Evolutionary conservation across 805 yeast genomes (phyloP).

Genomic region (Blastobotrys chiropterorum): DNA sequence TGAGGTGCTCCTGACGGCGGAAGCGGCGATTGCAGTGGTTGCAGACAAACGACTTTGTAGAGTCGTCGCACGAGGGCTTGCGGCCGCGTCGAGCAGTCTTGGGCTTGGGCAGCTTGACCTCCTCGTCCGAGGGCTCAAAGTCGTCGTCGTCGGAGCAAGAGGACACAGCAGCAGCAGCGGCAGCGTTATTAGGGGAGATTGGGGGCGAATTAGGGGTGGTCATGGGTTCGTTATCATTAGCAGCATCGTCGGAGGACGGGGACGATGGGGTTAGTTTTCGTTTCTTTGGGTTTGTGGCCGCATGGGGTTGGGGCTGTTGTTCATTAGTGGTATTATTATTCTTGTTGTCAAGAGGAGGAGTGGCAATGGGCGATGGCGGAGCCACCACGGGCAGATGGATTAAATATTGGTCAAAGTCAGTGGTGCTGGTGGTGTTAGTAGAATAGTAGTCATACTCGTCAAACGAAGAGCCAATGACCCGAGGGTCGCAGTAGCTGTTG

Average conservation of each 20-base stretch:
- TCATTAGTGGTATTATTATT: too few relatives aligned
- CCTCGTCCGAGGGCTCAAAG: neutral
- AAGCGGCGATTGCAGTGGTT: slow-evolving; percentile 58
- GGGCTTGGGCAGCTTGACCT: neutral
- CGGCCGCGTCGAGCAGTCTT: slow-evolving; percentile 4
- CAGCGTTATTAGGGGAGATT: slow-evolving; percentile 1
- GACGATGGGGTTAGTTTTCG: neutral
- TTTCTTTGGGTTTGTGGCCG: neutral
- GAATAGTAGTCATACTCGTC: too few relatives aligned
- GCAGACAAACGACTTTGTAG: slow-evolving; percentile 32
- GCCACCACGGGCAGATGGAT: too few relatives aligned
- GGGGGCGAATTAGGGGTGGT: neutral
- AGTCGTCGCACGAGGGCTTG: slow-evolving; percentile 9
- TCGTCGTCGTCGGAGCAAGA: neutral
- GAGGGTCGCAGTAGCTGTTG: too few relatives aligned
- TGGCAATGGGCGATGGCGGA: neutral
- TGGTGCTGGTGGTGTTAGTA: too few relatives aligned
- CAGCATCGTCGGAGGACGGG: neutral
- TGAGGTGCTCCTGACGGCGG: slow-evolving; percentile 71
- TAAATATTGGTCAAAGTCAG: too few relatives aligned
- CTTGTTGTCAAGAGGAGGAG: too few relatives aligned
- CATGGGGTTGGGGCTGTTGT: too few relatives aligned
- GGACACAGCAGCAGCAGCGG: neutral
- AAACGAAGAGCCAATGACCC: too few relatives aligned
- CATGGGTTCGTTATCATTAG: neutral